These are phyloP conservation scores for Camellia lanceoleosa DNA, from an alignment of 148 eudicot species.

Conservation along the genomic window DNA sequence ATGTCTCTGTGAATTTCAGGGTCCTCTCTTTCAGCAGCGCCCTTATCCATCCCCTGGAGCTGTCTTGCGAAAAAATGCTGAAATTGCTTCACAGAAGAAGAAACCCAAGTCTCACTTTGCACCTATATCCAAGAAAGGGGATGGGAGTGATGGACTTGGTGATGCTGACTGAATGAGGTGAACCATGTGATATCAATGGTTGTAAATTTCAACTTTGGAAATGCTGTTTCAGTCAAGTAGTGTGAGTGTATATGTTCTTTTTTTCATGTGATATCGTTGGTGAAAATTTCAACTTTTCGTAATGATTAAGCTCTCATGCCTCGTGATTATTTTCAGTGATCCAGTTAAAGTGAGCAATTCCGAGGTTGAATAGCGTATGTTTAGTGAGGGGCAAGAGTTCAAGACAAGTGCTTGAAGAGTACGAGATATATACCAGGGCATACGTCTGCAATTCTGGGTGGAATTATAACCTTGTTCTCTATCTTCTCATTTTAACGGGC, in stretches of 20 bases:
- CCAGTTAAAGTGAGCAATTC: not conserved
- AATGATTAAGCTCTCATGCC: too few species aligned
- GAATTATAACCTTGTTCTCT: not conserved
- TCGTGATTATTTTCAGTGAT: not conserved
- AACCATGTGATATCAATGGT: not conserved
- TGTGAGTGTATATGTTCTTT: not conserved
- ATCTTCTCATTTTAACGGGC: not conserved
- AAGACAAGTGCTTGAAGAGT: not conserved
- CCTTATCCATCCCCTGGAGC: conserved; percentile 99
- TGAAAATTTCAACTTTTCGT: too few species aligned
- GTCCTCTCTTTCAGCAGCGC: conserved; percentile 98
- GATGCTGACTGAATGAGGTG: conserved; percentile 67
- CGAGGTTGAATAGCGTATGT: not conserved
- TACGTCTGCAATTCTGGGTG: not conserved
- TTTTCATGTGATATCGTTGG: not conserved
- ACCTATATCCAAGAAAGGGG: conserved; percentile 91
- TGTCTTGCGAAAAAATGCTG: conserved; percentile 88
- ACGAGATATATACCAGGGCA: not conserved
- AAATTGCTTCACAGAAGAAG: conserved; percentile 79
- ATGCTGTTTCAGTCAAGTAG: not conserved
- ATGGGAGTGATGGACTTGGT: conserved; percentile 98
- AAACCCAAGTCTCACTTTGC: conserved; percentile 65
- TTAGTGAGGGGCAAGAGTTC: not conserved
- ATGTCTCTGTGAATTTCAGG: conserved; percentile 48
- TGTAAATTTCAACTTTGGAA: not conserved